phyloP scores from a whole-genome alignment of 257 asterid genomes.

The Salvia miltiorrhiza region DNA sequence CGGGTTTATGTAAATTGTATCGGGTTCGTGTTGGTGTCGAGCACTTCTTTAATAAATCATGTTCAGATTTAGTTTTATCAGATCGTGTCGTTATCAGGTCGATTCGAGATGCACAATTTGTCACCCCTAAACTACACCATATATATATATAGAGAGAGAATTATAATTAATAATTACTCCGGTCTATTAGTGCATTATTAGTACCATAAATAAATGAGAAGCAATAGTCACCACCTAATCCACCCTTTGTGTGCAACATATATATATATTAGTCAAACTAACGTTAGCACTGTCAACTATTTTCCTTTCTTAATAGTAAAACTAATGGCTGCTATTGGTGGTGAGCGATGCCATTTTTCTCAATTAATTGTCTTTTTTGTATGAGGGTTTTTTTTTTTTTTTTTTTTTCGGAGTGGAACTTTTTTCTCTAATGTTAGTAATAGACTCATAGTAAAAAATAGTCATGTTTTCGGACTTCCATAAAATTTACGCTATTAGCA shows the following conservation, averaged over 20 bases:
- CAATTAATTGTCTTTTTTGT: no score
- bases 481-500: neutral
- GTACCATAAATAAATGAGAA: neutral
- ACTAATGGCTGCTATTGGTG: neutral
- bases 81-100: no score
- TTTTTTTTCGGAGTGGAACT: no score
- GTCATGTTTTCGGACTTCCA: neutral
- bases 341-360: neutral
- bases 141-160: no score
- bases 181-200: neutral
- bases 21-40: no score
- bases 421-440: no score
- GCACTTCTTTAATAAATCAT: no score
- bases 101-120: no score
- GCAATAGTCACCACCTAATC: constrained; percentile 38
- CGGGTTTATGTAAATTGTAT: no score
- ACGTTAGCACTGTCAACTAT: constrained; percentile 22
- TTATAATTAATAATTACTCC: neutral
- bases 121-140: no score
- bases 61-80: no score
- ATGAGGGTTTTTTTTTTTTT: no score
- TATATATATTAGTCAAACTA: constrained; percentile 6
- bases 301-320: constrained; percentile 4
- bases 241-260: constrained; percentile 19
- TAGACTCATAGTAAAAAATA: neutral